Base-by-base conservation (phyloP, 2,329 filamentous ascomycete species). In the Dothideomycetes sp. region DNA sequence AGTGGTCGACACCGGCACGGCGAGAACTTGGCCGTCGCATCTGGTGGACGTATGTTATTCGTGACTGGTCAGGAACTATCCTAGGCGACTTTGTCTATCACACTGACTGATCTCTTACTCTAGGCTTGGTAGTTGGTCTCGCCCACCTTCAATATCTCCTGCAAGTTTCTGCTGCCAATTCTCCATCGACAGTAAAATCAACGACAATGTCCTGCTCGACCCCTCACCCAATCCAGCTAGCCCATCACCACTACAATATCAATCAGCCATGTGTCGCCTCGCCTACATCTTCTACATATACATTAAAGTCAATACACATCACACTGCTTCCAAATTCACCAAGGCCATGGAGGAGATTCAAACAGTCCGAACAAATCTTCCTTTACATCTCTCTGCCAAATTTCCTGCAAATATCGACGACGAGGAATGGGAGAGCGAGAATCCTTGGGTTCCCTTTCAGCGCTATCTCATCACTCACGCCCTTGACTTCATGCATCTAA, bases 281-380 rank as follows among this genome's bases (percentile, higher is more conserved):
- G 27, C 41, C 8, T 44, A 44, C 29, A 44, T 44, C 22, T 44
- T 44, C n/a, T 44, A 40, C 29, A 44, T 44, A 9, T 44, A 41
- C 29, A 29, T 44, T 23, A 44, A 41, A 23, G 36, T 32, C 20
- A 44, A 44, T 23, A 36, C 41, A 6, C 22, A 37, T 3, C 41
- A 38, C 5, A 44, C 28, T n/a, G 28, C 34, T 13, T 39, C 35
- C 13, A 44, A 41, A 15, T 33, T 33, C n/a, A 41, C 29, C 36
- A 41, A 44, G 13, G 36, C 41, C 16, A 4, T 44, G 10, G 41
- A 44, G 2, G 41, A 44, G 12, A 41, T 44, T 12, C 29, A 44
- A n/a, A 33, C 28, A 16, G 41, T 44, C 35, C 25, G 23, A 10
- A 19, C 28, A n/a, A 40, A 36, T 13, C n/a, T 44, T 8, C 41